phyloP scores from a whole-genome alignment of 495 filamentous ascomycete genomes.

The Tricharina praecox region DNA sequence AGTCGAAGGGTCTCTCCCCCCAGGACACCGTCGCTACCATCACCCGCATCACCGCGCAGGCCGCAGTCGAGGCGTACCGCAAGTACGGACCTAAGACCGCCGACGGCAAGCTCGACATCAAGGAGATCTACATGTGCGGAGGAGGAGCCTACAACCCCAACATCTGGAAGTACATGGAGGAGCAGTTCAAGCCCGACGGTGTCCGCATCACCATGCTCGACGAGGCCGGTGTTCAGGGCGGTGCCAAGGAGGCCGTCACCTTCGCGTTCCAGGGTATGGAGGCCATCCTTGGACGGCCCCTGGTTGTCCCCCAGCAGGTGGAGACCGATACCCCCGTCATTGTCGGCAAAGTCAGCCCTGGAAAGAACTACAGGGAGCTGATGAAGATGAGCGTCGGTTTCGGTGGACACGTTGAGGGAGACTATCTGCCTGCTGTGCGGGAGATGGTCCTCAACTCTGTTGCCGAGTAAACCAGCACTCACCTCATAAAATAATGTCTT shows the following conservation, averaged over 20 bases:
- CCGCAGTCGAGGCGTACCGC: constrained; percentile 39
- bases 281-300: constrained; percentile 35
- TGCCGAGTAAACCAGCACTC: background rate
- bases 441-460: constrained; percentile 26
- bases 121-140: constrained; percentile 44
- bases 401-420: constrained; percentile 28
- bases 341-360: constrained; percentile 37
- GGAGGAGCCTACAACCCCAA: constrained; percentile 42
- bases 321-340: constrained; percentile 35
- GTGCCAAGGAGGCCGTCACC: constrained; percentile 42
- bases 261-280: constrained; percentile 43
- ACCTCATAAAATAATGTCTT: background rate
- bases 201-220: constrained; percentile 37
- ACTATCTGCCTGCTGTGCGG: constrained; percentile 34
- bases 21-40: constrained; percentile 40
- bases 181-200: constrained; percentile 32
- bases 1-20: constrained; percentile 30
- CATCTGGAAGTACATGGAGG: constrained; percentile 36
- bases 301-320: constrained; percentile 37
- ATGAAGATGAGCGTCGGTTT: constrained; percentile 36
- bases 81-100: constrained; percentile 32
- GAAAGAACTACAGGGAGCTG: constrained; percentile 37
- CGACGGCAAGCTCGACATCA: constrained; percentile 31
- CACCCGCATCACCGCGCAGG: constrained; percentile 40
- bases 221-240: constrained; percentile 36